phyloP scores from a whole-genome alignment of 331 rosid genomes.

The Pyrus hybrid region DNA sequence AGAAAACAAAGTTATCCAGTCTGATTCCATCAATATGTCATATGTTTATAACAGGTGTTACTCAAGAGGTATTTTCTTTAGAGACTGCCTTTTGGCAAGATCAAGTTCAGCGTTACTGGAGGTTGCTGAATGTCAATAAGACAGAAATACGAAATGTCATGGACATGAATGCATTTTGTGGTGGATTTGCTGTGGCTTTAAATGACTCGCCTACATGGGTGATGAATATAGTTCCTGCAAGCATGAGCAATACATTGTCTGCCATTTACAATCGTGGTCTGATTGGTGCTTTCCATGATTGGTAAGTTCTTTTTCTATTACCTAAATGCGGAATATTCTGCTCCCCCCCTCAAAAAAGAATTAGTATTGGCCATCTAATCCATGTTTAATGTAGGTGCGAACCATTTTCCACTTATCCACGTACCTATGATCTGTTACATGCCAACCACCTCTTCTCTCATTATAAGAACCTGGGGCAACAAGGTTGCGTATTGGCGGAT shows the following conservation, averaged over 20 bases:
- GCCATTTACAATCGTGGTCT: constrained; percentile 77
- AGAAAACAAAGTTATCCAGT: constrained; percentile 1
- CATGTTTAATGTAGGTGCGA: constrained; percentile 61
- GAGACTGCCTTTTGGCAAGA: constrained; percentile 69
- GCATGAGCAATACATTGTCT: constrained; percentile 63
- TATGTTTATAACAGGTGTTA: constrained; percentile 44
- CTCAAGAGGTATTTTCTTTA: constrained; percentile 46
- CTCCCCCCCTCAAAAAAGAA: background rate
- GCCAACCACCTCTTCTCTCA: constrained; percentile 69
- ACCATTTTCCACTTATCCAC: constrained; percentile 89
- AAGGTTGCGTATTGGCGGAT: constrained; percentile 72
- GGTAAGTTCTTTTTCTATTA: constrained; percentile 35
- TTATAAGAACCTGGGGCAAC: constrained; percentile 34
- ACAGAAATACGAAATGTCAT: constrained; percentile 79
- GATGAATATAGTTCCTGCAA: constrained; percentile 77
- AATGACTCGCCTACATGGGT: constrained; percentile 60
- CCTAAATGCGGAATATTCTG: background rate
- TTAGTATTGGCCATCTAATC: constrained; percentile 8
- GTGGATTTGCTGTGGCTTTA: constrained; percentile 83
- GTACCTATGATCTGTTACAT: constrained; percentile 83
- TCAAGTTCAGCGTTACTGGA: constrained; percentile 67
- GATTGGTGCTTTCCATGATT: constrained; percentile 77
- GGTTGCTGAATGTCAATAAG: constrained; percentile 44
- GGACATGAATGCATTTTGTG: constrained; percentile 83
- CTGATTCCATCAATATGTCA: constrained; percentile 8